These are phyloP conservation scores for Aspergillaceae sp. DNA, from an alignment of 2,329 filamentous ascomycete species.

Conservation along the genomic window DNA sequence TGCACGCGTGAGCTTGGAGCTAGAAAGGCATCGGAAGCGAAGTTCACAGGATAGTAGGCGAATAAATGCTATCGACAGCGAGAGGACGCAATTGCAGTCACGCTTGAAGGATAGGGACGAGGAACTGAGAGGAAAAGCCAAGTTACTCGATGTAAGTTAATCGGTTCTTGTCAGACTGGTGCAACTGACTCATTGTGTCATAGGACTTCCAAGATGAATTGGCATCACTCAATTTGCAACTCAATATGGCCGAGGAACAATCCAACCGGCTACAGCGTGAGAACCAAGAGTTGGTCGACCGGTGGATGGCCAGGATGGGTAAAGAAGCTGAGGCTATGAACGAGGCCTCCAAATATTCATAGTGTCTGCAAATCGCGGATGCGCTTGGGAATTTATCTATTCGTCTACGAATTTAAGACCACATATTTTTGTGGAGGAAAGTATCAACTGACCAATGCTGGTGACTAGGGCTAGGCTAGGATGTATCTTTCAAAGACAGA, in stretches of 20 bases:
- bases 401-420: no score
- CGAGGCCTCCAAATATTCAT: conserved; percentile 41
- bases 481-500: no score
- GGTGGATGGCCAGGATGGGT: conserved; percentile 85
- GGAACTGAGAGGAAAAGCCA: conserved; percentile 74
- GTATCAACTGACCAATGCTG: no score
- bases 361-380: conserved; percentile 5
- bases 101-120: conserved; percentile 74
- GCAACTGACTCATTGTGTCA: conserved; percentile 4
- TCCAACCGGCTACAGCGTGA: conserved; percentile 65
- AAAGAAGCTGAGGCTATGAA: conserved; percentile 87
- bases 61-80: conserved; percentile 54
- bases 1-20: conserved; percentile 53
- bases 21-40: conserved; percentile 54
- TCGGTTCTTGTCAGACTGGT: neutral
- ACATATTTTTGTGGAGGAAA: no score
- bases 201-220: conserved; percentile 87
- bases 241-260: conserved; percentile 75
- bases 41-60: conserved; percentile 52
- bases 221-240: conserved; percentile 74
- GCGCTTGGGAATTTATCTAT: neutral
- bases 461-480: no score
- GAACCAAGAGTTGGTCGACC: conserved; percentile 78
- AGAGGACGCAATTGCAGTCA: conserved; percentile 53
- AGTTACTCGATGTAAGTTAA: conserved; percentile 60